Conservation (phyloP, 1,284 basidiomycete species). For the Ceratobasidium sp. region DNA sequence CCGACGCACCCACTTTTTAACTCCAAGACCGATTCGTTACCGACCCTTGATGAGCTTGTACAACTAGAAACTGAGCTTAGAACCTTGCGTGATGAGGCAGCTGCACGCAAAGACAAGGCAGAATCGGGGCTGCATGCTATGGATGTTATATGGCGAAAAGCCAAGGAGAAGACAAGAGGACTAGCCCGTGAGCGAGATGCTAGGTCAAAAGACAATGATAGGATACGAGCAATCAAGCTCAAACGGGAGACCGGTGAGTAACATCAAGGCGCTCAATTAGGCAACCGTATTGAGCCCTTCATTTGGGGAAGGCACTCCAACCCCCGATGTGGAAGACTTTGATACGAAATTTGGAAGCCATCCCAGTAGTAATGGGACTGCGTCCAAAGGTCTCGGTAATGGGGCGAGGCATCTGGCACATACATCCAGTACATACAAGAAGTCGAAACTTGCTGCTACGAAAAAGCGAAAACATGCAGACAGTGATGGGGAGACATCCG, state of each 20-base stretch:
- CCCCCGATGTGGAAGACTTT: constrained; percentile 33
- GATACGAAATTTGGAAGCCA: constrained; percentile 26
- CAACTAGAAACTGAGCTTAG: constrained; percentile 34
- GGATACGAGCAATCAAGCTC: constrained; percentile 23
- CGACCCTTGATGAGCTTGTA: constrained; percentile 36
- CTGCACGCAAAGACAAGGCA: constrained; percentile 23
- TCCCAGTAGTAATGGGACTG: constrained; percentile 15
- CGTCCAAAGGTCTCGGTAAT: constrained; percentile 17
- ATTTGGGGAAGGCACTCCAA: constrained; percentile 23
- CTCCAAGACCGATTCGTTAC: constrained; percentile 31
- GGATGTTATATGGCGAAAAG: constrained; percentile 26
- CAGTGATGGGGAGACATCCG: constrained; percentile 33
- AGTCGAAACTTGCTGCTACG: constrained; percentile 15
- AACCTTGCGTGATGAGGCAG: constrained; percentile 28
- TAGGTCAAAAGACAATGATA: constrained; percentile 14
- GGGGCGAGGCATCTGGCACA: constrained; percentile 1
- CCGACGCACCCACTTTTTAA: constrained; percentile 24
- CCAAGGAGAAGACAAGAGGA: constrained; percentile 31
- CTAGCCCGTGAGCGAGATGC: constrained; percentile 5
- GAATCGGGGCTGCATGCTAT: constrained; percentile 13
- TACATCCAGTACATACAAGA: constrained; percentile 20
- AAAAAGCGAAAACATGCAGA: constrained; percentile 38
- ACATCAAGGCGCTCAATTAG: neutral
- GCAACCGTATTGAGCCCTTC: neutral
- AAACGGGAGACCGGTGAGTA: constrained; percentile 31